Percentiles rank a stretch among this genome's conserved stretches.
phyloP scores from a whole-genome alignment of 495 filamentous ascomycete species.

The Lophiostoma macrostomum region DNA sequence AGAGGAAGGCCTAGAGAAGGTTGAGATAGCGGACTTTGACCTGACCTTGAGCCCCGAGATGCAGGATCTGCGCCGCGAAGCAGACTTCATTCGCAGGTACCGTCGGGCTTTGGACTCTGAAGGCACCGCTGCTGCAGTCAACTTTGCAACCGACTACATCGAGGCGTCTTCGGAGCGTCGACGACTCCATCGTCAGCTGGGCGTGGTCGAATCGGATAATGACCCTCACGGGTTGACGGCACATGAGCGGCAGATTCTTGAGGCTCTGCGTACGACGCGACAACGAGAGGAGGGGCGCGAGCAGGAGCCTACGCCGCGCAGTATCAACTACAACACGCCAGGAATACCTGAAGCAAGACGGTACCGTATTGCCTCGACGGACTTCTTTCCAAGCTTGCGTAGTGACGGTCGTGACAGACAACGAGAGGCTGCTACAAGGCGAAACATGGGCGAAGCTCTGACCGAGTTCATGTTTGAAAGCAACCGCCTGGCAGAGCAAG shows the following conservation, averaged over 20 bases:
- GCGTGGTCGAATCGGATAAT: slow-evolving; percentile 36
- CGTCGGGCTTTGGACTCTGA: slow-evolving; percentile 41
- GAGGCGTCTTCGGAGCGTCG: slow-evolving; percentile 39
- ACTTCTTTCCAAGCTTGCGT: slow-evolving; percentile 8
- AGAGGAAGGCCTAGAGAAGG: slow-evolving; percentile 49
- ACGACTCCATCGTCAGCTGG: slow-evolving; percentile 32
- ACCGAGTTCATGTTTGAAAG: neutral
- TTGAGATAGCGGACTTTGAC: slow-evolving; percentile 37
- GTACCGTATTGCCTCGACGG: slow-evolving; percentile 26
- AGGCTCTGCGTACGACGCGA: slow-evolving; percentile 49
- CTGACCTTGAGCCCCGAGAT: slow-evolving; percentile 42
- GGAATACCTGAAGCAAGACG: slow-evolving; percentile 19
- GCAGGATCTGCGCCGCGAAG: slow-evolving; percentile 38
- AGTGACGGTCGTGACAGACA: slow-evolving; percentile 13
- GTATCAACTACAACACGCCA: slow-evolving; percentile 45
- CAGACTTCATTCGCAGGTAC: slow-evolving; percentile 41
- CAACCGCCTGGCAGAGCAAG: no score
- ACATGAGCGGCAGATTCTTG: slow-evolving; percentile 57
- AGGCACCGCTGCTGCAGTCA: slow-evolving; percentile 38
- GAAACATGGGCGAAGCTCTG: neutral
- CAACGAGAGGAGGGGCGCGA: slow-evolving; percentile 38
- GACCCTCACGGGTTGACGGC: slow-evolving; percentile 53
- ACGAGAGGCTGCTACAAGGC: slow-evolving; percentile 6
- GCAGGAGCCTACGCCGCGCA: slow-evolving; percentile 34
- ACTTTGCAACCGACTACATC: slow-evolving; percentile 44